A percentile compares a stretch with the other conserved stretches of the same genome.
Evolutionary conservation across 768 basidiomycete genomes (phyloP).

Genomic region (Phanerodontia chrysosporium): DNA sequence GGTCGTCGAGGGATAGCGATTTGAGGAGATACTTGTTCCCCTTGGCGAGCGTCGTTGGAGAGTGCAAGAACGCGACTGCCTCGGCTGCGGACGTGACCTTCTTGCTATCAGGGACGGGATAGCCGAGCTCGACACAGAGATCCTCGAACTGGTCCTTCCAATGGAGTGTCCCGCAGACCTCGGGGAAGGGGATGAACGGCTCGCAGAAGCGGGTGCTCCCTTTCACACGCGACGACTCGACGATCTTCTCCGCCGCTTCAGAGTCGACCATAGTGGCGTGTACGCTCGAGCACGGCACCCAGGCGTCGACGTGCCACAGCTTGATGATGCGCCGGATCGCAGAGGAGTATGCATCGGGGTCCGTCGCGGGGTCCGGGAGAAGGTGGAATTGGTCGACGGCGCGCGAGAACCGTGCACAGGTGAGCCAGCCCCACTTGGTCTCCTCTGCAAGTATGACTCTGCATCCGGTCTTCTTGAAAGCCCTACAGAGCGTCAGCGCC

Average conservation of each 20-base stretch:
- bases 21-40: conserved; percentile 12
- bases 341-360: neutral
- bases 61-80: conserved; percentile 12
- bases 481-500: conserved; percentile 10
- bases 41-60: conserved; percentile 4
- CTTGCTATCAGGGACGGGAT: conserved; percentile 10
- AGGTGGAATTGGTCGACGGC: conserved; percentile 8
- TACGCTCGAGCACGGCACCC: conserved; percentile 15
- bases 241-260: conserved; percentile 1
- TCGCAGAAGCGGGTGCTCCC: conserved; percentile 1
- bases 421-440: conserved; percentile 8
- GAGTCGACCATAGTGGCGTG: conserved; percentile 13
- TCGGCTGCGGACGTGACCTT: conserved; percentile 5
- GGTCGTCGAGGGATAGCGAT: conserved; percentile 11
- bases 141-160: conserved; percentile 15
- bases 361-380: conserved; percentile 2
- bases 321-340: conserved; percentile 3
- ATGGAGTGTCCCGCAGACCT: conserved; percentile 9
- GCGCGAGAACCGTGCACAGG: conserved; percentile 12
- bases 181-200: conserved; percentile 11
- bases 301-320: conserved; percentile 4
- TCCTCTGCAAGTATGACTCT: conserved; percentile 13
- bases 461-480: conserved; percentile 13
- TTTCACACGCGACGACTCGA: neutral
- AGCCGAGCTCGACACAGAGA: conserved; percentile 8